A percentile compares a stretch with the other conserved stretches of the same genome.
phyloP scores from a whole-genome alignment of 768 basidiomycete genomes.

The Termitomyces eurrhizus region DNA sequence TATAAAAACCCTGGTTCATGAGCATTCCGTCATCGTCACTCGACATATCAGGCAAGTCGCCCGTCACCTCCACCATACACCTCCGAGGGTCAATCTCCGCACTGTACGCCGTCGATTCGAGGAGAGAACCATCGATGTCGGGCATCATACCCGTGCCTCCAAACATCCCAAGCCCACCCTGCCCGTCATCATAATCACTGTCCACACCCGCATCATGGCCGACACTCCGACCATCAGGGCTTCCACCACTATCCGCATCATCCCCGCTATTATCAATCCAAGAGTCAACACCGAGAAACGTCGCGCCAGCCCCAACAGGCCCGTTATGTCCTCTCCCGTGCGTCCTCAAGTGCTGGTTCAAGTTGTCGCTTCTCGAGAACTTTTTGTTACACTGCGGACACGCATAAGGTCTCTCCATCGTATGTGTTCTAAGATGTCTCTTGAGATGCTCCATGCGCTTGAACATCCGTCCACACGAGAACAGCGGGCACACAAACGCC shows the following conservation, averaged over 20 bases:
- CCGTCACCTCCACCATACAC: constrained; percentile 60
- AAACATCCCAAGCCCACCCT: constrained; percentile 25
- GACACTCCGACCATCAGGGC: constrained; percentile 16
- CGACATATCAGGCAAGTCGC: constrained; percentile 46
- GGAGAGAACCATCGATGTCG: constrained; percentile 7
- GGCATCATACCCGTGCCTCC: constrained; percentile 22
- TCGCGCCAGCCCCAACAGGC: constrained; percentile 7
- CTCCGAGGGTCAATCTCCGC: constrained; percentile 43
- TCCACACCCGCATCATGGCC: constrained; percentile 17
- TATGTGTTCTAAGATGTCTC: constrained; percentile 84
- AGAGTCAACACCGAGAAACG: constrained; percentile 6
- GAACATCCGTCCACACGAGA: constrained; percentile 81
- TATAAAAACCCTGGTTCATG: constrained; percentile 19
- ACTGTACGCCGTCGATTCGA: constrained; percentile 17
- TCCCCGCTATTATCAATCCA: constrained; percentile 16
- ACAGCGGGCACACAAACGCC: constrained; percentile 78
- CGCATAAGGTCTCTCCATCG: constrained; percentile 79
- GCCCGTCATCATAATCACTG: constrained; percentile 25
- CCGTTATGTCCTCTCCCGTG: constrained; percentile 44
- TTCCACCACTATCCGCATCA: constrained; percentile 19
- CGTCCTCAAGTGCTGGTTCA: constrained; percentile 82
- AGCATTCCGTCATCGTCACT: constrained; percentile 56
- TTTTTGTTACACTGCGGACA: constrained; percentile 74
- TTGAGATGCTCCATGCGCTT: constrained; percentile 92
- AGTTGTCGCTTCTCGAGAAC: constrained; percentile 87